Evolutionary conservation across 768 basidiomycete genomes (phyloP).

Genomic region (Royoungia palumana): DNA sequence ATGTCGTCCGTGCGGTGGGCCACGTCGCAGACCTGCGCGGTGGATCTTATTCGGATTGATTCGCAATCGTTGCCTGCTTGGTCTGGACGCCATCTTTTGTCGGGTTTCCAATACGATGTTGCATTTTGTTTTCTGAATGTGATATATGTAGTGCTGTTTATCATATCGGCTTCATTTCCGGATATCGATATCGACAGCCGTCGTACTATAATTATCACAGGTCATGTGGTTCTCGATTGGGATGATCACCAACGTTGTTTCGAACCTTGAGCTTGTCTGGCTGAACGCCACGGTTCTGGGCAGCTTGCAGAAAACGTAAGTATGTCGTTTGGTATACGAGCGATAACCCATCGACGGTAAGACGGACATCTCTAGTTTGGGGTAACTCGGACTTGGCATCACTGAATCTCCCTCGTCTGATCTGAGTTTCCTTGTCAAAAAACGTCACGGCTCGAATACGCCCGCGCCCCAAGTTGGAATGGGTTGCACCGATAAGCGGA

Average conservation of each 20-base stretch:
- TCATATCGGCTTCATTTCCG: slow-evolving; percentile 24
- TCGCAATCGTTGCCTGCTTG: slow-evolving; percentile 1
- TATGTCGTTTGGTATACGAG: background rate
- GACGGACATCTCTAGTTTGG: background rate
- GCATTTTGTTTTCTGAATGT: slow-evolving; percentile 6
- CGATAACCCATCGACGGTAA: background rate
- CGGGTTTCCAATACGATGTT: slow-evolving; percentile 1
- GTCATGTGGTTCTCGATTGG: background rate
- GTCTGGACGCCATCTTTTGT: background rate
- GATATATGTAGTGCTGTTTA: background rate
- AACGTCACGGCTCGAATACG: background rate
- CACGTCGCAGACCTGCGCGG: slow-evolving; percentile 1
- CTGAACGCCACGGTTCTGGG: slow-evolving; percentile 2
- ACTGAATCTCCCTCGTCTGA: too few species aligned
- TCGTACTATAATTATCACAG: slow-evolving; percentile 2
- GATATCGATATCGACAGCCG: slow-evolving; percentile 4
- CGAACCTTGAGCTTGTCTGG: too few species aligned
- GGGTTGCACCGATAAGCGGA: background rate
- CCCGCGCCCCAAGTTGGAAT: background rate
- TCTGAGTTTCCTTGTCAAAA: too few species aligned
- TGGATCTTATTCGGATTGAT: slow-evolving; percentile 16
- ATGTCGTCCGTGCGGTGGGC: slow-evolving; percentile 9
- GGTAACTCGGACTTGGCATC: background rate
- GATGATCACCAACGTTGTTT: too few species aligned
- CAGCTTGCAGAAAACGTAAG: slow-evolving; percentile 12